Base-by-base conservation (phyloP, 768 basidiomycete species). In the Holtermannia corniformis region DNA sequence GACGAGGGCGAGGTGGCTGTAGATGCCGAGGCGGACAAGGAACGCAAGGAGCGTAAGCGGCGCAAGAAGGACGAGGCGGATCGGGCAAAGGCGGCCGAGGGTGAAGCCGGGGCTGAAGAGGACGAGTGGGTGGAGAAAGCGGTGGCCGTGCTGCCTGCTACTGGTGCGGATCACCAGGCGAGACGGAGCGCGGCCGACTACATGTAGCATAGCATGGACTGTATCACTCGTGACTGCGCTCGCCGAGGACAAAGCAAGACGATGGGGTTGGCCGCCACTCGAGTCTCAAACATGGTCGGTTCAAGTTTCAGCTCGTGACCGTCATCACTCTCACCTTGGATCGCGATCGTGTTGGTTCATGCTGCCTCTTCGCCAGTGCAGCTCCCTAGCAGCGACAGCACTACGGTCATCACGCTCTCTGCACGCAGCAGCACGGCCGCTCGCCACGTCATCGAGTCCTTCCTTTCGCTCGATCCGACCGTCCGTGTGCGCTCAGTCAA, bases 121-220 rank as follows among this genome's bases (percentile, higher is more conserved):
- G 66, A 57, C n/a, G 60, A 61, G 46, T 66, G 64, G 72, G 64
- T 65, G 22, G 69, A 60, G 54, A 65, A 44, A 27, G 65, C 57
- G 13, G 64, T 58, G 46, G 73, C 68, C 32, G 61, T 63, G 12
- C 55, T 57, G 26, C 41, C 61, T 37, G 50, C 61, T 13, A 26
- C 47, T 23, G 54, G 59, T 4, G 78, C 73, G 56, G 81, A 79
- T 26, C 76, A 85, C 50, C 85, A 86, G n/a, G n/a, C n/a, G n/a
- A n/a, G n/a, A n/a, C n/a, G n/a, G 64, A 77, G 83, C 28, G 86
- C 86, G 0, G 76, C 84, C 21, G 86, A 87, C 70, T 87, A 84
- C 58, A 75, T 87, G 79, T 86, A 79, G 50, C 24, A 22, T 25
- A 47, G 32, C 16, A 37, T n/a, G n/a, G n/a, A n/a, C n/a, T n/a